These are phyloP conservation scores for Syzygium malaccense DNA, from an alignment of 441 rosid genomes.

Conservation along the genomic window DNA sequence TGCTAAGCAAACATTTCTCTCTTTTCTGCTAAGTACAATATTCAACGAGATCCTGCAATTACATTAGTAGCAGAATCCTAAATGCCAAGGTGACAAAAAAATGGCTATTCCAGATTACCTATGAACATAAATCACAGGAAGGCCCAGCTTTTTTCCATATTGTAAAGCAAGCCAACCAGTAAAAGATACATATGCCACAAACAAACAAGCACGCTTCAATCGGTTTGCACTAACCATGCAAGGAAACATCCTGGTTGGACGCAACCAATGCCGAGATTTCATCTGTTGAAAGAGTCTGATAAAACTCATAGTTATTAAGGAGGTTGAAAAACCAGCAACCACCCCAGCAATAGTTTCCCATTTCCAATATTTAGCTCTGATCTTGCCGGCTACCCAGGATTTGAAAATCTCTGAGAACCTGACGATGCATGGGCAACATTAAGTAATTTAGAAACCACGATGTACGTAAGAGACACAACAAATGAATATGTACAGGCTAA, in stretches of 20 bases:
- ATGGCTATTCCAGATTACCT: not conserved
- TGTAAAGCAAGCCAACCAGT: slow-evolving; percentile 53
- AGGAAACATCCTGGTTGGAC: slow-evolving; percentile 6
- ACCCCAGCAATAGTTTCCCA: slow-evolving; percentile 52
- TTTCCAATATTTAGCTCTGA: slow-evolving; percentile 30
- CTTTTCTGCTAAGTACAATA: not conserved
- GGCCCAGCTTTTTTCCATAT: slow-evolving; percentile 34
- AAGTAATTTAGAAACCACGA: not conserved
- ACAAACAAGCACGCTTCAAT: slow-evolving; percentile 50
- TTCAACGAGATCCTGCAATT: not conserved
- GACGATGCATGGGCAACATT: not conserved
- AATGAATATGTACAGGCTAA: not conserved
- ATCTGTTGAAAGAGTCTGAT: slow-evolving; percentile 28
- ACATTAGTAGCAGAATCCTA: not conserved
- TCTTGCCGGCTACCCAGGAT: slow-evolving; percentile 27
- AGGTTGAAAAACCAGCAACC: slow-evolving; percentile 50
- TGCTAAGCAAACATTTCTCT: not conserved
- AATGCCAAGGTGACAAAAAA: not conserved
- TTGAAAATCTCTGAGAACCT: slow-evolving; percentile 35
- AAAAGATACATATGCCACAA: slow-evolving; percentile 44
- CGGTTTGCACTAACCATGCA: slow-evolving; percentile 1
- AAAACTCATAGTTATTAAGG: slow-evolving; percentile 38
- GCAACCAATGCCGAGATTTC: slow-evolving; percentile 25
- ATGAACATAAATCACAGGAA: not conserved
- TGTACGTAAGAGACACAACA: not conserved